A percentile compares a stretch with the other conserved stretches of the same genome.
phyloP scores from a whole-genome alignment of 169 alveolate genomes.

The Perkinsus chesapeaki region DNA sequence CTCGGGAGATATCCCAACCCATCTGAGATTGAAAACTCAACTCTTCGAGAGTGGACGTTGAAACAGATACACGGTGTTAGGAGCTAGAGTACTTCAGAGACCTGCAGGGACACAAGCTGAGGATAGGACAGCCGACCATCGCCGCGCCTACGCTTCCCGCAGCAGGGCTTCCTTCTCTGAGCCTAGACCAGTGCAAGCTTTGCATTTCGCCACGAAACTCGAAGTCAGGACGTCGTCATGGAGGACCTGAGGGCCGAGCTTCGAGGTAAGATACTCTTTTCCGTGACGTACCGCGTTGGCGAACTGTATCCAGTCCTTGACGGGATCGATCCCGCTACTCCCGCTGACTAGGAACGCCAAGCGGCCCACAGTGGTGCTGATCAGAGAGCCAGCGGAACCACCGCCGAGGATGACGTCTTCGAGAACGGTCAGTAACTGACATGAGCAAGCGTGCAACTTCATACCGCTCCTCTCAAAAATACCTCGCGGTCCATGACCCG shows the following conservation, averaged over 20 bases:
- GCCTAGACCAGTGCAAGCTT: background rate
- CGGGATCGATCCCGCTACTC: background rate
- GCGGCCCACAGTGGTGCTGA: background rate
- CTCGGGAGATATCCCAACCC: too few relatives aligned
- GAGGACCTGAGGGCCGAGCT: background rate
- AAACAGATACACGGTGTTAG: background rate
- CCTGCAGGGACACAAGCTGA: background rate
- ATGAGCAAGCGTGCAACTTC: background rate
- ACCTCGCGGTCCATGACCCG: background rate
- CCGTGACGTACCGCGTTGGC: background rate
- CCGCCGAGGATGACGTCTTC: background rate
- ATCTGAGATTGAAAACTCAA: background rate
- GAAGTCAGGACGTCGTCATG: background rate
- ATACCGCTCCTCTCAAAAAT: background rate
- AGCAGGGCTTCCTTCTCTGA: background rate
- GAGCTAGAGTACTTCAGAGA: background rate
- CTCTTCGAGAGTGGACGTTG: background rate
- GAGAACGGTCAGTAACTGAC: background rate
- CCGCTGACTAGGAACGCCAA: background rate
- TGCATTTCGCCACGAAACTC: background rate
- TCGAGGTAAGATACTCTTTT: background rate
- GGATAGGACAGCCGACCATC: background rate
- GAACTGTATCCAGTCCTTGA: background rate
- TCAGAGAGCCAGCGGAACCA: background rate
- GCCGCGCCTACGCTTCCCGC: background rate